Percentiles rank a stretch among this genome's conserved stretches.
These are phyloP conservation scores for Linum lewisii DNA, from an alignment of 345 rosid species.

Conservation along the genomic window DNA sequence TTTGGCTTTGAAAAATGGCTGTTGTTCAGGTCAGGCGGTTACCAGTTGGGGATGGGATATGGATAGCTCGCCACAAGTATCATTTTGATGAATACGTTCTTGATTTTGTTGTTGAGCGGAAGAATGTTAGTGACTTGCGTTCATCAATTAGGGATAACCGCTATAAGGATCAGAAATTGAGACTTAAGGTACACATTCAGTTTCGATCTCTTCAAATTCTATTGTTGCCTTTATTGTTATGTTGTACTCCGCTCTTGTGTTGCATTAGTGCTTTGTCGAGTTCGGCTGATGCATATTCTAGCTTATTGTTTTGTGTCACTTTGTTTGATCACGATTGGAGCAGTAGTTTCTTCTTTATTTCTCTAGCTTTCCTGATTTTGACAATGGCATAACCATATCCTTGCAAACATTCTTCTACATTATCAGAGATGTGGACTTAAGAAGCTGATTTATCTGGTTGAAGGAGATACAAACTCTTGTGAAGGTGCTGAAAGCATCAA, in stretches of 20 bases:
- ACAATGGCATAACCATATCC: conserved; percentile 3
- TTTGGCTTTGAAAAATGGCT: conserved; percentile 3
- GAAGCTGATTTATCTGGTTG: conserved; percentile 80
- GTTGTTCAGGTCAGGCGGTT: conserved; percentile 62
- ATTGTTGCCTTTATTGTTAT: too few species aligned
- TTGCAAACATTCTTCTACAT: neutral
- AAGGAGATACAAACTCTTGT: conserved; percentile 76
- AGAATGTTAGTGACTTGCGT: conserved; percentile 72
- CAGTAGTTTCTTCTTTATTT: conserved; percentile 9
- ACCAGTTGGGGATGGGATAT: conserved; percentile 85
- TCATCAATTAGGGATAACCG: conserved; percentile 81
- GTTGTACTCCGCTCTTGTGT: too few species aligned
- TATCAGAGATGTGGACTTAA: conserved; percentile 71
- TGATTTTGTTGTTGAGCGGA: conserved; percentile 92
- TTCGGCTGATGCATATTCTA: too few species aligned
- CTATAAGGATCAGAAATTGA: conserved; percentile 80
- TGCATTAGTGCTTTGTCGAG: too few species aligned
- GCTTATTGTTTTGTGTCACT: neutral
- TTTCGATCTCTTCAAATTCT: neutral
- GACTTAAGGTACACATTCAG: conserved; percentile 51
- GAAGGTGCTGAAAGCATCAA: conserved; percentile 88
- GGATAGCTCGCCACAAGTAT: conserved; percentile 82
- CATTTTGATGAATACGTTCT: conserved; percentile 59
- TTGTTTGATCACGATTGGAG: neutral
- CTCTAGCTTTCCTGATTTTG: conserved; percentile 2